A percentile compares a stretch with the other conserved stretches of the same genome.
These are phyloP conservation scores for Ogataea pilisensis DNA, from an alignment of 805 yeast genomes.

Conservation along the genomic window DNA sequence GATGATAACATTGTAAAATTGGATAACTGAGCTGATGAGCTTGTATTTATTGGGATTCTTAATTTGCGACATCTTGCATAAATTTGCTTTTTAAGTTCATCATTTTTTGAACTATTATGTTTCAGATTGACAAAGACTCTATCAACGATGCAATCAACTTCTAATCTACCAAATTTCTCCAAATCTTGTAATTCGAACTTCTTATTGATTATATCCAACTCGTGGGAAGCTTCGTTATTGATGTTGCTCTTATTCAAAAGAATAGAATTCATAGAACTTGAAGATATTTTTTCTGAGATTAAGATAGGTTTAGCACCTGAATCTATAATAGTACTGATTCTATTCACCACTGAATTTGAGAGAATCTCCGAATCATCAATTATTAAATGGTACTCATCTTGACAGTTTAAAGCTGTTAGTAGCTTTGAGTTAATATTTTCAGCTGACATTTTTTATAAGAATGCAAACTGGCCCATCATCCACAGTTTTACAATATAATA, in stretches of 20 bases:
- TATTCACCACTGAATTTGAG: constrained; percentile 35
- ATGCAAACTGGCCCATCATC: too few species aligned
- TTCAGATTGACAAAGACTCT: constrained; percentile 60
- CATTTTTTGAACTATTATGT: constrained; percentile 7
- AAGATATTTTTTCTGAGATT: constrained; percentile 30
- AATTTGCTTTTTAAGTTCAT: constrained; percentile 36
- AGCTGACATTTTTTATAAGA: background rate
- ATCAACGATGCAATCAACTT: constrained; percentile 66
- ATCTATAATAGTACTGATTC: constrained; percentile 46
- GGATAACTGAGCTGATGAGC: constrained; percentile 67
- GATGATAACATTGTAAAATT: constrained; percentile 77
- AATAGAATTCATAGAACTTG: constrained; percentile 12
- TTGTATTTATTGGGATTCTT: constrained; percentile 79
- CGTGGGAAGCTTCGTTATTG: background rate
- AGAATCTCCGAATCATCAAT: constrained; percentile 44
- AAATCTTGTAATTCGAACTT: constrained; percentile 42
- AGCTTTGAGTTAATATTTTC: constrained; percentile 14
- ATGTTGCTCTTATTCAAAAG: constrained; percentile 9
- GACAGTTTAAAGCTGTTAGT: constrained; percentile 41
- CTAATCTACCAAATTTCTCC: constrained; percentile 53
- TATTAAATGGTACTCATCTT: constrained; percentile 52
- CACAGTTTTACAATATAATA: too few species aligned
- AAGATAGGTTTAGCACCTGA: constrained; percentile 56
- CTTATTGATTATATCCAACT: constrained; percentile 22
- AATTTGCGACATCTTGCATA: constrained; percentile 48